Conservation (phyloP, 208 protist genomes). For the Acanthamoeba comandoni region DNA sequence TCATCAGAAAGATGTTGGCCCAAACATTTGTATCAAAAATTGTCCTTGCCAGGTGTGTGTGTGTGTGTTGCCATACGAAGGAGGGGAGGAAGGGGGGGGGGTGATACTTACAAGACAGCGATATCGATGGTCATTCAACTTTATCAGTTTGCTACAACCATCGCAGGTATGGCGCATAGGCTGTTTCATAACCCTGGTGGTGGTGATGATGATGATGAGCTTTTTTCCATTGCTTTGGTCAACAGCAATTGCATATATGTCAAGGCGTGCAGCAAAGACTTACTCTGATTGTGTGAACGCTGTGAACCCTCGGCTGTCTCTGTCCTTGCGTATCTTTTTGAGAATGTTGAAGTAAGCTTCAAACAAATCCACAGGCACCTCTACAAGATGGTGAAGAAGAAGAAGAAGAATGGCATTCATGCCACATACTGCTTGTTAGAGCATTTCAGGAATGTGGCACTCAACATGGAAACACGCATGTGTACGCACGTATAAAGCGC, state of each 20-base stretch:
- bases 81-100: background rate
- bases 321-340: background rate
- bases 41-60: background rate
- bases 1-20: background rate
- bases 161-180: slow-evolving; percentile 30
- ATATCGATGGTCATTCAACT: background rate
- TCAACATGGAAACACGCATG: background rate
- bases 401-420: background rate
- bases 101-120: slow-evolving; percentile 2
- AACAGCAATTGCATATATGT: no score
- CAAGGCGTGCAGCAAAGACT: background rate
- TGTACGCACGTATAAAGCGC: slow-evolving; percentile 27
- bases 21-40: background rate
- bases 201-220: background rate
- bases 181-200: background rate
- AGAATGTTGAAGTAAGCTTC: slow-evolving; percentile 15
- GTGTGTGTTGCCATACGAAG: no score
- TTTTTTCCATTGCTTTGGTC: background rate
- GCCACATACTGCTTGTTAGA: background rate
- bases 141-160: background rate
- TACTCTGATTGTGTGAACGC: background rate
- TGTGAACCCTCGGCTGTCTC: background rate
- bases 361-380: background rate
- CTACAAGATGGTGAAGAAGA: background rate
- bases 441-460: background rate